Conservation (phyloP, 2,329 filamentous ascomycete species). For the Aspergillus sp. region DNA sequence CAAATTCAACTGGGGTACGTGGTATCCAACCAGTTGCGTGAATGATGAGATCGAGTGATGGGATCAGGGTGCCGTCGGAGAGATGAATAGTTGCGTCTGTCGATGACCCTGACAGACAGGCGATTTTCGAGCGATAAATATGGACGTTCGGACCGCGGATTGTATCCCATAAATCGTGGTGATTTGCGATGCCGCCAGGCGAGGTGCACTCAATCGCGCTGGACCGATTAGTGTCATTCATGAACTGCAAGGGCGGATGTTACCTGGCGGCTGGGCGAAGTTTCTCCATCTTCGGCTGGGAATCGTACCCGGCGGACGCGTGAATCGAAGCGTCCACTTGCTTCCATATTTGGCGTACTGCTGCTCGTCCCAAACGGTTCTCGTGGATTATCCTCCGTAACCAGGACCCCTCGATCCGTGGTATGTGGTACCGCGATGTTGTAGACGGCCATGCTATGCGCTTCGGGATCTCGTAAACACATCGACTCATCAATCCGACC, state of each 20-base stretch:
- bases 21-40: slow-evolving; percentile 32
- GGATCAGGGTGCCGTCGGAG: slow-evolving; percentile 17
- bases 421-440: not conserved
- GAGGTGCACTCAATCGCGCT: slow-evolving; percentile 29
- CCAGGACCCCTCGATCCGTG: slow-evolving; percentile 29
- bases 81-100: slow-evolving; percentile 12
- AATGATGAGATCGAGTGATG: slow-evolving; percentile 25
- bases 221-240: not conserved
- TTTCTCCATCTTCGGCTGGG: slow-evolving; percentile 25
- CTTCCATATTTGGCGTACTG: slow-evolving; percentile 26
- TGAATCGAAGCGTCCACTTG: slow-evolving; percentile 22
- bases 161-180: slow-evolving; percentile 29
- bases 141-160: slow-evolving; percentile 27
- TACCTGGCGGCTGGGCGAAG: slow-evolving; percentile 24
- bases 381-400: slow-evolving; percentile 25
- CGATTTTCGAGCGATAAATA: slow-evolving; percentile 27
- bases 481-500: slow-evolving; percentile 24
- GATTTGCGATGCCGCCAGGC: slow-evolving; percentile 30
- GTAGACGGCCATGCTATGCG: slow-evolving; percentile 3
- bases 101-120: not conserved
- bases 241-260: not conserved
- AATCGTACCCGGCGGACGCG: slow-evolving; percentile 22
- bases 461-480: slow-evolving; percentile 26
- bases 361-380: slow-evolving; percentile 28
- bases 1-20: slow-evolving; percentile 25